phyloP scores from a whole-genome alignment of 305 asterid species.

The Solanum aculeatissimum region DNA sequence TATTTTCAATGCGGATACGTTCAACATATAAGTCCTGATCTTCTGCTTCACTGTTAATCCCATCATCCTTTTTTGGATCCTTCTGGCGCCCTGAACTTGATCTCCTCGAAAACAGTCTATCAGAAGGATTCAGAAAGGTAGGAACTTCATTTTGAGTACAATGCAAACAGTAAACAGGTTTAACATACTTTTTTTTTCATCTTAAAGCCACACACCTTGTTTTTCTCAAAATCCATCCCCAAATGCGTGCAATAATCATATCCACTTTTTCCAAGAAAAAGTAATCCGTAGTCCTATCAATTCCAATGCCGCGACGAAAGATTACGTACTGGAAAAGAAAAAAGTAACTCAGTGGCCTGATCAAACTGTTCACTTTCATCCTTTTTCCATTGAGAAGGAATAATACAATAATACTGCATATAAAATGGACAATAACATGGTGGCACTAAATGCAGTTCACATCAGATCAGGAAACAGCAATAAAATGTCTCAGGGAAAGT shows the following conservation, averaged over 20 bases:
- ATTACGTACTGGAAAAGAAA: conserved; percentile 54
- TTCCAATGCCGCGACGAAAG: conserved; percentile 96
- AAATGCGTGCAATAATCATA: conserved; percentile 56
- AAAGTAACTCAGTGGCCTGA: conserved; percentile 10
- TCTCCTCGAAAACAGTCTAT: conserved; percentile 47
- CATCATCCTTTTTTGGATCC: conserved; percentile 47
- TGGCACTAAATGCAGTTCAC: not conserved
- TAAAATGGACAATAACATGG: not conserved
- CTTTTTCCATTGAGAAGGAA: not conserved
- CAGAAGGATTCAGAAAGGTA: conserved; percentile 4
- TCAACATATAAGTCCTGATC: conserved; percentile 61
- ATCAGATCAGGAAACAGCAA: not conserved
- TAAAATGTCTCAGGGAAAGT: not conserved
- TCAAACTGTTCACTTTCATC: conserved; percentile 6
- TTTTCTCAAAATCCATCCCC: conserved; percentile 78
- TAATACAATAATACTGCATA: not conserved
- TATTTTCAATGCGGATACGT: conserved; percentile 84
- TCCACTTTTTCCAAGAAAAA: conserved; percentile 97
- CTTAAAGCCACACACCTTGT: conserved; percentile 41
- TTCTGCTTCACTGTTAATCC: conserved; percentile 25
- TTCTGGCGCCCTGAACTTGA: conserved; percentile 22
- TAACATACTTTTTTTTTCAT: not conserved
- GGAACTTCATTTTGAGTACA: not conserved
- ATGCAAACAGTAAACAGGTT: not conserved
- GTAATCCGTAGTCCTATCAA: conserved; percentile 77